Evolutionary conservation across 192 early-diverging fungal genomes (phyloP).

Genomic region (Allomyces arbusculus): DNA sequence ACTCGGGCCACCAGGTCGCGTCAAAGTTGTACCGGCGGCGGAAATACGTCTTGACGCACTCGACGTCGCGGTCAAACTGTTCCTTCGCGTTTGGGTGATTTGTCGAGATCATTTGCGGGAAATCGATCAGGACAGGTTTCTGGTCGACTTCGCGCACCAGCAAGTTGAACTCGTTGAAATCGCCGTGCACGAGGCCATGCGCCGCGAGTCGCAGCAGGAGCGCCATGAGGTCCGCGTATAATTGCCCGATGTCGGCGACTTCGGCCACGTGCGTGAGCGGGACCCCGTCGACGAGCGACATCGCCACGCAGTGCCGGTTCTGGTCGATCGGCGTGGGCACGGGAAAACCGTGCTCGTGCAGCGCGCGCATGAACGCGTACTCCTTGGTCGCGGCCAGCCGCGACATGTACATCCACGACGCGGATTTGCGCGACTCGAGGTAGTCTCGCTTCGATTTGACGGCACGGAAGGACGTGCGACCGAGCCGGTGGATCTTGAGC

Average conservation of each 20-base stretch:
- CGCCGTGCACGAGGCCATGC: slow-evolving; percentile 91
- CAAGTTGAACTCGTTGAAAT: slow-evolving; percentile 99
- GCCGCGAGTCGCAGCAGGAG: slow-evolving; percentile 85
- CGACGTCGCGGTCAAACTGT: slow-evolving; percentile 97
- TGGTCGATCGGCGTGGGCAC: slow-evolving; percentile 85
- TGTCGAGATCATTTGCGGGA: slow-evolving; percentile 99
- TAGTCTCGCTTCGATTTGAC: slow-evolving; percentile 98
- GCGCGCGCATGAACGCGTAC: slow-evolving; percentile 94
- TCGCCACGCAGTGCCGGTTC: slow-evolving; percentile 88
- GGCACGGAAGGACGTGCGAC: slow-evolving; percentile 84
- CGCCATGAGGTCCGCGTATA: slow-evolving; percentile 89
- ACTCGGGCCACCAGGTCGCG: slow-evolving; percentile 1
- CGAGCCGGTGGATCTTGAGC: slow-evolving; percentile 93
- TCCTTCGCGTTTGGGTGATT: slow-evolving; percentile 86
- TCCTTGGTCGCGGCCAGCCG: slow-evolving; percentile 95
- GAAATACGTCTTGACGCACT: slow-evolving; percentile 92
- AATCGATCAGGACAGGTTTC: slow-evolving; percentile 86
- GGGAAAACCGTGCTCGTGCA: slow-evolving; percentile 88
- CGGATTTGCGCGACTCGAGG: slow-evolving; percentile 75
- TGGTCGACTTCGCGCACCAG: slow-evolving; percentile 56
- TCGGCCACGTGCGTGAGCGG: slow-evolving; percentile 76
- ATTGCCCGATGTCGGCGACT: slow-evolving; percentile 69
- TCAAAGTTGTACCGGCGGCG: slow-evolving; percentile 54
- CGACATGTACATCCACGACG: slow-evolving; percentile 99
- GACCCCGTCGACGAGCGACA: slow-evolving; percentile 85